These are phyloP conservation scores for Diddensiella transvaalensis DNA, from an alignment of 805 yeast genomes.

Conservation along the genomic window DNA sequence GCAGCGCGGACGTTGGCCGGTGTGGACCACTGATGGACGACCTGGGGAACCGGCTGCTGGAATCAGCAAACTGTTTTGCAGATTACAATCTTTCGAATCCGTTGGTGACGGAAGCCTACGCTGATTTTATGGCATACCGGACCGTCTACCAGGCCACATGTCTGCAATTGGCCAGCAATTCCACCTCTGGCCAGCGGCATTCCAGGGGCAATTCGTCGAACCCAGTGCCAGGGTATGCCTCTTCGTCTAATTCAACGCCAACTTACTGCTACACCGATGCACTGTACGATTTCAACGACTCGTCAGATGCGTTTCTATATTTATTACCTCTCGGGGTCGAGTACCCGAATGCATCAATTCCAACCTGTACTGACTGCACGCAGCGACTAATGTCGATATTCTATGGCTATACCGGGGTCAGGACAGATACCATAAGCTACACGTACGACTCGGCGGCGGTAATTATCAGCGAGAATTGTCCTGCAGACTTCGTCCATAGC, in stretches of 20 bases:
- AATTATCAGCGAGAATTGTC: slow-evolving; percentile 22
- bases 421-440: slow-evolving; percentile 23
- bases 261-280: slow-evolving; percentile 32
- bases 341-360: slow-evolving; percentile 22
- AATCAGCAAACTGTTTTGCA: slow-evolving; percentile 18
- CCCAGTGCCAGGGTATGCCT: neutral
- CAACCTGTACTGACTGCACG: slow-evolving; percentile 28
- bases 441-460: slow-evolving; percentile 30
- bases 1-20: slow-evolving; percentile 23
- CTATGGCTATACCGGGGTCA: slow-evolving; percentile 23
- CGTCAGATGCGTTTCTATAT: slow-evolving; percentile 30
- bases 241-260: neutral
- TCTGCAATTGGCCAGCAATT: slow-evolving; percentile 10
- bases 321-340: slow-evolving; percentile 30
- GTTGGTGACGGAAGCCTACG: slow-evolving; percentile 29
- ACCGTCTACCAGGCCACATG: slow-evolving; percentile 30
- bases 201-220: neutral
- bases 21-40: slow-evolving; percentile 26
- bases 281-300: slow-evolving; percentile 19
- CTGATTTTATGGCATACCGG: slow-evolving; percentile 27
- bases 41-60: slow-evolving; percentile 19
- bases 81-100: slow-evolving; percentile 28
- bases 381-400: slow-evolving; percentile 27
- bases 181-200: neutral
- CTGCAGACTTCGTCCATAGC: slow-evolving; percentile 14